Conservation (phyloP, 2,329 filamentous ascomycete species). For the Colletotrichum shisoi region DNA sequence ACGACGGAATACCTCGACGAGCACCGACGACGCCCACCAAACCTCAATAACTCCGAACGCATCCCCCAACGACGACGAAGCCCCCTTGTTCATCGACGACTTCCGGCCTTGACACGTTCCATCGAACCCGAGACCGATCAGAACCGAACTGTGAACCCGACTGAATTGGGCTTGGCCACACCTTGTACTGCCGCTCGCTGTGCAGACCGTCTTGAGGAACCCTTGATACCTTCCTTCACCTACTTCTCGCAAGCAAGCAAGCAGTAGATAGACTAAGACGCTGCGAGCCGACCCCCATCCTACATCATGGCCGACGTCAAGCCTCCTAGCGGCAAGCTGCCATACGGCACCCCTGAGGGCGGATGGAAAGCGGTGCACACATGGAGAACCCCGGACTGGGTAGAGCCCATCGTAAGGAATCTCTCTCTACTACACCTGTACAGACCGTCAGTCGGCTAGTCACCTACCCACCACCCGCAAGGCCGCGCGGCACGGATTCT, state of each 20-base stretch:
- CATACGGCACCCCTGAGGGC: constrained; percentile 40
- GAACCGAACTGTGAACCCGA: not conserved
- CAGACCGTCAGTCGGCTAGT: too few relatives aligned
- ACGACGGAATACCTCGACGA: not conserved
- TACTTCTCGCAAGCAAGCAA: not conserved
- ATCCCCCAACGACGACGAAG: not conserved
- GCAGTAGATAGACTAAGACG: not conserved
- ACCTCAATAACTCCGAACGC: not conserved
- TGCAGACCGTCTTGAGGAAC: not conserved
- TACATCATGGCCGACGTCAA: constrained; percentile 35
- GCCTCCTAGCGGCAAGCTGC: constrained; percentile 33
- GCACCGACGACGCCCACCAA: not conserved
- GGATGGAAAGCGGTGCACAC: constrained; percentile 43
- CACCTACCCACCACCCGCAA: too few relatives aligned
- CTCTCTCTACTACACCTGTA: not conserved
- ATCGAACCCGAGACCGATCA: too few relatives aligned
- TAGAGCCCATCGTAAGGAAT: constrained; percentile 47
- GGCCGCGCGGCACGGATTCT: too few relatives aligned
- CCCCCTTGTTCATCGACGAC: not conserved
- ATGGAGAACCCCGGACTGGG: constrained; percentile 48
- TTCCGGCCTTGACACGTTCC: not conserved
- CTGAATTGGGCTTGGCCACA: not conserved
- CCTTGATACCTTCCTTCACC: not conserved
- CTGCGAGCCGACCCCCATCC: not conserved
- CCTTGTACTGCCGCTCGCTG: not conserved